Base-by-base conservation (phyloP, 768 basidiomycete species). In the Pleurotus salmoneostramineus region DNA sequence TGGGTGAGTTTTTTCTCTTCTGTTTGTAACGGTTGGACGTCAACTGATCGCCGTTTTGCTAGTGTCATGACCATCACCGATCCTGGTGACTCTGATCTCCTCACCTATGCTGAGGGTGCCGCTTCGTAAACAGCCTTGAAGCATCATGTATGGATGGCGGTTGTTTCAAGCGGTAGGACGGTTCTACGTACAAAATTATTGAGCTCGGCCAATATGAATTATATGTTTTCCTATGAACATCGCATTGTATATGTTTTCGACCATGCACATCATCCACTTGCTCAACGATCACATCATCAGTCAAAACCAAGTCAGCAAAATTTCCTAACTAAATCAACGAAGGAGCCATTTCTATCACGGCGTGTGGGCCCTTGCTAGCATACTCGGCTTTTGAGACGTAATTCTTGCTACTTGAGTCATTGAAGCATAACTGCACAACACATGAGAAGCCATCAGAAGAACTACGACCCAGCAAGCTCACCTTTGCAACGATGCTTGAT, bases 61-160 rank as follows among this genome's bases (percentile, higher is more conserved):
- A 95, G 96, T 82, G 92, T 98, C 71, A 97, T 98, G 95, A 95
- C 95, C 64, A 85, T 99, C 74, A 81, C 85, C 65, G 94, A 98
- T 79, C 90, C 89, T 65, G 96, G 96, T 71, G 97, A 98, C 79
- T 95, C 93, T 62, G 96, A 98, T 74, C 81, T 99, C 68, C 87
- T 96, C 69, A 87, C 80, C 71, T 87, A 93, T 62, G 88, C 91
- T 59, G 92, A 93, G 78, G 85, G 80, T 48, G 82, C 76, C 57
- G 78, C 85, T 50, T 73, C 84, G 69, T 91, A 81, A 82, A 72
- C 35, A 43, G 49, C 0, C 0, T 32, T n/a, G 50, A 55, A 63
- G 50, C 47, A 49, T 57, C 14, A 14, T 37, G 15, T 14, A 42
- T 54, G 36, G 35, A 0, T 8, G 21, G 33, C 33, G 31, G 8